These are phyloP conservation scores for Sclerotiophoma versabilis DNA, from an alignment of 2,329 filamentous ascomycete species.

Conservation along the genomic window DNA sequence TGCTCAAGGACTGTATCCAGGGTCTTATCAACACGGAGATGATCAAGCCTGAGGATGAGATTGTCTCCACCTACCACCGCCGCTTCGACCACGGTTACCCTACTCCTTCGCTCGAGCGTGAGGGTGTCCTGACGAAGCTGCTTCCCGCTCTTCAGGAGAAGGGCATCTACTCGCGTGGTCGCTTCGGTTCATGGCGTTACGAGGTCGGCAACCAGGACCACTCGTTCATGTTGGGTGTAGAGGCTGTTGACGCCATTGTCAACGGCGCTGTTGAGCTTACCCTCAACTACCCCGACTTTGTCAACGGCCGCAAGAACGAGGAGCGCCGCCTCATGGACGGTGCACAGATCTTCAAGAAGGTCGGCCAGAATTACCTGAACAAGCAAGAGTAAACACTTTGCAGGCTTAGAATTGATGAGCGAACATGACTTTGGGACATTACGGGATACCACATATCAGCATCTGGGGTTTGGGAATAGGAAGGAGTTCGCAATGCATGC, in stretches of 20 bases:
- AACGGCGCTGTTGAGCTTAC: constrained; percentile 90
- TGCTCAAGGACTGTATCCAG: constrained; percentile 91
- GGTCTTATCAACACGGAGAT: constrained; percentile 98
- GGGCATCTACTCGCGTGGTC: constrained; percentile 93
- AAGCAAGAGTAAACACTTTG: constrained; percentile 17
- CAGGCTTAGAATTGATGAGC: constrained; percentile 14
- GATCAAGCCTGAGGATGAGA: constrained; percentile 88
- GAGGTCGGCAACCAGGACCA: constrained; percentile 98
- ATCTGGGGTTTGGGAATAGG: constrained; percentile 17
- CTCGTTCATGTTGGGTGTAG: constrained; percentile 96
- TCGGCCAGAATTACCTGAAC: constrained; percentile 21
- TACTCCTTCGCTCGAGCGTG: constrained; percentile 91
- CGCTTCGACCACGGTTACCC: constrained; percentile 98
- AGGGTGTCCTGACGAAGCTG: constrained; percentile 90
- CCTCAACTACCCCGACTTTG: constrained; percentile 95
- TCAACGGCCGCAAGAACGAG: constrained; percentile 77
- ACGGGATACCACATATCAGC: constrained; percentile 20
- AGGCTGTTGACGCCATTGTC: constrained; percentile 89
- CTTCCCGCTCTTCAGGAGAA: constrained; percentile 90
- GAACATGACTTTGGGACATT: constrained; percentile 20
- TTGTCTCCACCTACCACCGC: constrained; percentile 97
- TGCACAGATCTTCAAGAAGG: constrained; percentile 60
- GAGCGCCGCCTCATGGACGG: constrained; percentile 69
- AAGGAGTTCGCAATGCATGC: constrained; percentile 17
- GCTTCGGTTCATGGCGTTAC: constrained; percentile 98